Base-by-base conservation (phyloP, 805 yeast genomes). In the Wickerhamiella australiensis region DNA sequence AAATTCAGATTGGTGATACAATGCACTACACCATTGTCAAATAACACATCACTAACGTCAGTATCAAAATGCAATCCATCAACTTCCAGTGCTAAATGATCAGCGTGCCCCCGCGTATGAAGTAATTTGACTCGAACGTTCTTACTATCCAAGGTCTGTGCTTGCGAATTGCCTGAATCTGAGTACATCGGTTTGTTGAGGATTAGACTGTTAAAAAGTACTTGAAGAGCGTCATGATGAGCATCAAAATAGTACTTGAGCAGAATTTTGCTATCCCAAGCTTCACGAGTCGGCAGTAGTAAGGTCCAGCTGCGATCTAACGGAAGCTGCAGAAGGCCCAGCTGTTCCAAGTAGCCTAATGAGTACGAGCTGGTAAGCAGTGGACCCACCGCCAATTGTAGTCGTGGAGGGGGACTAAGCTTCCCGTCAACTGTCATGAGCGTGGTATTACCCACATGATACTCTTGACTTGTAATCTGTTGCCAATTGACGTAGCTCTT, bases 11-110 rank as follows among this genome's bases (percentile, higher is more conserved):
- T 63, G 33, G 72, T 67, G 11, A 83, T 67, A 1, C 88, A 78
- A 61, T 85, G 95, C 1, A 83, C 76, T 0, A 88, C 95, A 1
- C 97, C 97, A 61, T 83, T 82, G 54, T 76, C 78, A 61, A 84
- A 88, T 12, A 88, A 60, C 5, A 85, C 73, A 60, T 88, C 96
- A 1, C 76, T 46, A n/a, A 56, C 54, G 27, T 57, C 60, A 3
- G 53, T 47, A 9, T 37, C 42, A n/a, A 42, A 43, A 3, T 23
- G 35, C 2, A 22, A 13, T 2, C 46, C 46, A 21, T 31, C 18
- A 3, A 37, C 17, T 37, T 46, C 42, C 12, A 45, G 15, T 5
- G 41, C 40, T 4, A 35, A 22, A 9, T 27, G 21, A 2, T 20
- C 25, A 25, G 20, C 41, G 21, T 18, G n/a, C 23, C 27, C 20